phyloP scores from a whole-genome alignment of 2,329 filamentous ascomycete species.

The Ceratocystiopsis sp. region DNA sequence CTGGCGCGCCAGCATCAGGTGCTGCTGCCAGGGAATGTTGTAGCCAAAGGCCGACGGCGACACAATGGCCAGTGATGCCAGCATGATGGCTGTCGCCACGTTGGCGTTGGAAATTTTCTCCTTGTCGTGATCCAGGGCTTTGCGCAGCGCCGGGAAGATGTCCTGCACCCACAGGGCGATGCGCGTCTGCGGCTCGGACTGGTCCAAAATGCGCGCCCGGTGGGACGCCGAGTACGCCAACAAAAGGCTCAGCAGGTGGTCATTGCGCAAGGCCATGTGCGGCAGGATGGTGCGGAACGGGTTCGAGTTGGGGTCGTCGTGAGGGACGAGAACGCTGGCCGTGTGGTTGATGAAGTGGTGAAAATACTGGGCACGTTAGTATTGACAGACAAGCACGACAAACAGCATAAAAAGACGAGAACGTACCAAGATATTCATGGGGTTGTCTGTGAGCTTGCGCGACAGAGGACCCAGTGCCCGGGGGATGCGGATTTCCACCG shows the following conservation, averaged over 20 bases:
- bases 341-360: constrained; percentile 64
- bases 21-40: constrained; percentile 65
- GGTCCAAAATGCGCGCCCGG: constrained; percentile 54
- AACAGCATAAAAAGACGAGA: not conserved
- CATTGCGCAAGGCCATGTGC: constrained; percentile 48
- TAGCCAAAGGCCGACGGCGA: constrained; percentile 68
- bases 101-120: constrained; percentile 54
- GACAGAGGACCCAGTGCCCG: constrained; percentile 31
- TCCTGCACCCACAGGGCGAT: constrained; percentile 69
- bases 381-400: not conserved
- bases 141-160: constrained; percentile 56
- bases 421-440: constrained; percentile 55
- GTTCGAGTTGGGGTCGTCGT: constrained; percentile 35
- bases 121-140: constrained; percentile 43
- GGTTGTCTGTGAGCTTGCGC: constrained; percentile 44
- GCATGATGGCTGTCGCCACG: constrained; percentile 69
- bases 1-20: constrained; percentile 58
- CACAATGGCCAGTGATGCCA: constrained; percentile 68
- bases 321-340: constrained; percentile 35
- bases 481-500: constrained; percentile 43
- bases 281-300: constrained; percentile 33
- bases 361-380: constrained; percentile 24
- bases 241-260: constrained; percentile 58
- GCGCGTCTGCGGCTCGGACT: constrained; percentile 57
- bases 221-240: constrained; percentile 76